Evolutionary conservation across 129 eudicot genomes (phyloP), one percentile per base, ranked within the genome.

Genomic region (Flaveria robusta): DNA sequence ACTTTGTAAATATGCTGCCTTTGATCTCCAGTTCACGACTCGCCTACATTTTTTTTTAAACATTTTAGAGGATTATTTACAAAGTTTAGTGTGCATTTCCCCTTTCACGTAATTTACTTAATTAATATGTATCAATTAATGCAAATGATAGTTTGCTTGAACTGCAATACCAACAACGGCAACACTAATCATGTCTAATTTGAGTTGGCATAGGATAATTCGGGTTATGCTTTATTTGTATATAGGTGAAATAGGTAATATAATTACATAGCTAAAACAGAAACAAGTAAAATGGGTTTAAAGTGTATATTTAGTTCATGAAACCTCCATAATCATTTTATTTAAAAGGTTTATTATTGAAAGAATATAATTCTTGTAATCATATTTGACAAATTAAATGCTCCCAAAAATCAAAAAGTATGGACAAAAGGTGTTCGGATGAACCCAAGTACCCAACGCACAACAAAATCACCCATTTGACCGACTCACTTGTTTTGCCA

Each of bases 301-400:
- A 59, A 59, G 66, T 59, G 66, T 59, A 23, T 59, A 3, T 55
- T 3, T 14, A 27, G 9, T 62, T 62, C 68, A 62, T 27, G 68
- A 27, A 62, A 13, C 43, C 68, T 62, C 22, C 20, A 20, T 62
- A 26, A 62, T 62, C 42, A 27, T 26, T 27, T 62, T 26, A 62
- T 11, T 62, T 22, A 62, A 62, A 13, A 27, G 15, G 66, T 26
- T 58, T 15, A 24, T 14, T 13, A 4, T 27, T 62, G 20, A 62
- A 62, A 62, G 7, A 31, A 27, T 14, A 56, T 23, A 19, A 9
- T 52, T 22, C 23, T 4, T 59, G 66, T 59, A 59, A 59, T 55
- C 27, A 20, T 13, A 59, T 56, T 56, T 56, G 64, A 56, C 39
- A 23, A 4, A 1, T 34, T 59, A 59, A 8, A 20, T 55, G 4